Evolutionary conservation across 345 rosid species (phyloP).

Genomic region (Salix arbutifolia): DNA sequence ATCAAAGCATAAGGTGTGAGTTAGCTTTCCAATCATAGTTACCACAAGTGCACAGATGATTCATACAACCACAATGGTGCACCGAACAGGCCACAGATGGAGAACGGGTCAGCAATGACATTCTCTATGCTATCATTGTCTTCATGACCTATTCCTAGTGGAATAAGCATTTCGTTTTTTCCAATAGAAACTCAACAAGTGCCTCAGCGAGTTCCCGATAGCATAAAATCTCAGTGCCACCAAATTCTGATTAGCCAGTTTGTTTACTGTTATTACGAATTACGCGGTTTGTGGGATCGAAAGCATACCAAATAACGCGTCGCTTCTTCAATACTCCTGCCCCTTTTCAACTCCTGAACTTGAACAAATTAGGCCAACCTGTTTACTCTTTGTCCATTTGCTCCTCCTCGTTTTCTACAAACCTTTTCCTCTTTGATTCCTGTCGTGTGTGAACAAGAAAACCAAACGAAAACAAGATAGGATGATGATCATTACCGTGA

Average conservation of each 20-base stretch:
- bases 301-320: constrained; percentile 33
- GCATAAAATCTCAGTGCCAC: background rate
- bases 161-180: background rate
- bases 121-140: background rate
- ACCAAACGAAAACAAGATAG: background rate
- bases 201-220: background rate
- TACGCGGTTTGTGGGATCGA: constrained; percentile 58
- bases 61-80: background rate
- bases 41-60: background rate
- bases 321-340: constrained; percentile 4
- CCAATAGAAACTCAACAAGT: background rate
- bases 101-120: background rate
- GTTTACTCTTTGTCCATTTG: background rate
- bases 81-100: too few relatives aligned
- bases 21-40: background rate
- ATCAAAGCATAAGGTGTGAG: background rate
- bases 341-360: background rate
- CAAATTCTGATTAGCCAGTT: background rate
- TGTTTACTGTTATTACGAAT: constrained; percentile 1
- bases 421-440: background rate
- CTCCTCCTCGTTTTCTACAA: background rate
- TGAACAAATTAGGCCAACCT: background rate
- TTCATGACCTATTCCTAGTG: background rate
- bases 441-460: background rate
- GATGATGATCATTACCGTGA: constrained; percentile 21